These are phyloP conservation scores for Schoenoplectus tabernaemontani DNA, from an alignment of 202 grass and related monocot species.

Conservation along the genomic window DNA sequence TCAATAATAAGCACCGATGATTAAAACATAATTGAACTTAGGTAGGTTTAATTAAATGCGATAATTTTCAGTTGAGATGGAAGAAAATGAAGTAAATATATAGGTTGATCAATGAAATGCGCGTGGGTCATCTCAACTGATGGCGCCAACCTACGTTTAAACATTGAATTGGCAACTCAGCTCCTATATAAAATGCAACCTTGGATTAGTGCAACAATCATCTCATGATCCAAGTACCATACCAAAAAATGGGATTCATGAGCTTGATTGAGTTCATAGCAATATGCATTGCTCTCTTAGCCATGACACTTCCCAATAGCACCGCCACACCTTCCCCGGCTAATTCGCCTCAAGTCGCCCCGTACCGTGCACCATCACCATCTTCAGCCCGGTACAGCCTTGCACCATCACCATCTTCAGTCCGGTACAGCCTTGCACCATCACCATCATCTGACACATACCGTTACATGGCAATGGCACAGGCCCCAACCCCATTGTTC, in stretches of 20 bases:
- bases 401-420: neutral
- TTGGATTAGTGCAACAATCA: conserved; percentile 8
- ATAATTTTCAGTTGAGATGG: neutral
- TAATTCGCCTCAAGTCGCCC: neutral
- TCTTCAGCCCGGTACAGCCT: neutral
- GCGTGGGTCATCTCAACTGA: neutral
- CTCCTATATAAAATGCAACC: conserved; percentile 12
- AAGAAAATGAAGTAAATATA: neutral
- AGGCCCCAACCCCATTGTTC: neutral
- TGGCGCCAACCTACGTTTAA: neutral
- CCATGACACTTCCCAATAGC: neutral
- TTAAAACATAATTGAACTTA: neutral
- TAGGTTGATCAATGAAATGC: neutral
- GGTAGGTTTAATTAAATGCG: neutral
- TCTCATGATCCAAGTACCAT: neutral
- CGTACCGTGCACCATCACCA: neutral
- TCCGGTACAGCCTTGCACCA: neutral
- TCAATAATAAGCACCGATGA: neutral
- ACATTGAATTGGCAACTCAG: neutral
- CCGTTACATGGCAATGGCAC: neutral
- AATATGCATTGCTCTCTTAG: conserved; percentile 11
- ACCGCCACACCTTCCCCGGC: neutral
- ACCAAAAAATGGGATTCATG: neutral
- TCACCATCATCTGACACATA: neutral
- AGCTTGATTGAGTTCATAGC: neutral